A percentile compares a stretch with the other conserved stretches of the same genome.
Conservation (phyloP, 768 basidiomycete species). For the Phaffia australis region DNA sequence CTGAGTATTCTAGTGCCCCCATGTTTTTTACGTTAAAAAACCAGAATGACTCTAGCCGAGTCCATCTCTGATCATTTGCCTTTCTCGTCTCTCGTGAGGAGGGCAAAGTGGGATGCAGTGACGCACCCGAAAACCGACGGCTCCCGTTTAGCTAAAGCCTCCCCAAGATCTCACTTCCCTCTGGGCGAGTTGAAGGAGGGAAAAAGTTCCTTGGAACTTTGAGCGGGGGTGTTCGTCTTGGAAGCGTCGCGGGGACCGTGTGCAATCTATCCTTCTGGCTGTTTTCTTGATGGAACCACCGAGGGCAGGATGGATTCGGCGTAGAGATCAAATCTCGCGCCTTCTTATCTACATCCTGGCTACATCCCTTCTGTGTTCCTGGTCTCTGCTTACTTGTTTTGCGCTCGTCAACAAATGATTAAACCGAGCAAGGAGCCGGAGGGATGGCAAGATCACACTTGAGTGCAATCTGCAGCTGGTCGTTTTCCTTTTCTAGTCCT, state of each 20-base stretch:
- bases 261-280: slow-evolving; percentile 6
- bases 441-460: slow-evolving; percentile 42
- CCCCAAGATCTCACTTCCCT: slow-evolving; percentile 13
- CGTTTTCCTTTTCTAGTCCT: slow-evolving; percentile 20
- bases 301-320: not conserved
- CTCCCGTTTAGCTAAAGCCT: slow-evolving; percentile 31
- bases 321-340: not conserved
- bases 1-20: slow-evolving; percentile 61
- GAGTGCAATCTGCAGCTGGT: slow-evolving; percentile 60
- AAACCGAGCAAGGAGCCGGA: not conserved
- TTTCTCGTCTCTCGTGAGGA: slow-evolving; percentile 27
- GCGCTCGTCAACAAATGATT: no score
- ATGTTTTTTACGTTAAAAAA: not conserved
- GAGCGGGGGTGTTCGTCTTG: slow-evolving; percentile 45
- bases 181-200: slow-evolving; percentile 27
- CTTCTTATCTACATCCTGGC: slow-evolving; percentile 17
- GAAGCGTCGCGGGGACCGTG: slow-evolving; percentile 50
- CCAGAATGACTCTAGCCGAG: slow-evolving; percentile 53
- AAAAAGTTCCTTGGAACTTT: slow-evolving; percentile 42
- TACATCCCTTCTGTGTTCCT: not conserved
- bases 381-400: not conserved
- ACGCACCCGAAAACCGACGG: slow-evolving; percentile 54
- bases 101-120: slow-evolving; percentile 37
- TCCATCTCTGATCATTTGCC: slow-evolving; percentile 45
- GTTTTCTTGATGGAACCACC: not conserved